Base-by-base conservation (phyloP, 768 basidiomycete genomes). In the Russula brevipes region DNA sequence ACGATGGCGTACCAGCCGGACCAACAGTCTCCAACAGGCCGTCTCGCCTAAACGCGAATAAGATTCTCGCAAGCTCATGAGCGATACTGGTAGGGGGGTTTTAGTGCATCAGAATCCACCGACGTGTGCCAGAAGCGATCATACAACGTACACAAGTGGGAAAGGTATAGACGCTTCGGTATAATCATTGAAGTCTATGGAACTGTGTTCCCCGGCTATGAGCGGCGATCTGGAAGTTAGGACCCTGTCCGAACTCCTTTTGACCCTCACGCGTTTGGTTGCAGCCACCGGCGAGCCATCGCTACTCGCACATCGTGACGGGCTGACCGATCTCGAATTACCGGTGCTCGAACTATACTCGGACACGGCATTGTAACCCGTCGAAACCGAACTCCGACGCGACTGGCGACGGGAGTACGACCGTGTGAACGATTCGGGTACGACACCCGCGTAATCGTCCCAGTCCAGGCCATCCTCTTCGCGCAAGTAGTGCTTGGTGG, bases 11-110 rank as follows among this genome's bases (percentile, higher is more conserved):
- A 84, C 91, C 87, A 35, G 94, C 93, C 12, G 93, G 93, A 39
- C 95, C 95, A 64, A 95, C 86, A 17, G 87, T 87, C 73, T 97
- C 95, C 55, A 98, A 74, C 60, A 86, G 86, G 1, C 92, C 93
- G 68, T 90, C 86, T 42, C 87, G 79, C 70, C 86, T 85, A 74
- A 90, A 94, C 57, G 75, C 75, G 73, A 91, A 94, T 49, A 95
- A 72, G 35, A 79, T 73, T 50, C 84, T 77, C 19, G 82, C 80
- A 41, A 97, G 78, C 72, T 95, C 91, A 73, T 94, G 89, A 2
- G 88, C 88, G 65, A 96, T 87, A 33, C 90, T 91, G 69, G 16
- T 39, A 14, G 17, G 17, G 24, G 24, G 1, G 5, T 50, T 14
- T 10, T 61, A 35, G 63, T 57, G 46, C 17, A 36, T 61, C 41